A percentile compares a stretch with the other conserved stretches of the same genome.
phyloP scores from a whole-genome alignment of 306 rosid genomes.

The Citrullus amarus region DNA sequence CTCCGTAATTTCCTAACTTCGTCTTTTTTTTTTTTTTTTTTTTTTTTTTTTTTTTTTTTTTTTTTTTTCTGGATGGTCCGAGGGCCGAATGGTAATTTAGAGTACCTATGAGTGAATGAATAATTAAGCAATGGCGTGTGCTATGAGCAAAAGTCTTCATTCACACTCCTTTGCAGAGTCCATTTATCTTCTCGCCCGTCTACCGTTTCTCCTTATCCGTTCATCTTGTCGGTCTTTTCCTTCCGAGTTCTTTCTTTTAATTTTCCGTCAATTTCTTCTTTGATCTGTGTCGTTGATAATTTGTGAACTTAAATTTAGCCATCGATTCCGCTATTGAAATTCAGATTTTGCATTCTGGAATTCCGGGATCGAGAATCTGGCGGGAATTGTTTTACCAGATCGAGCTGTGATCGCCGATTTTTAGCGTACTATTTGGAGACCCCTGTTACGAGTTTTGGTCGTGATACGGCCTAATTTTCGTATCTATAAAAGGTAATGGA shows the following conservation, averaged over 20 bases:
- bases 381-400: background rate
- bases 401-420: background rate
- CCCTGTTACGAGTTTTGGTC: background rate
- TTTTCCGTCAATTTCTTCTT: background rate
- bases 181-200: constrained; percentile 33
- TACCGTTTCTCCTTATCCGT: constrained; percentile 12
- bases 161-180: constrained; percentile 16
- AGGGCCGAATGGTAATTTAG: constrained; percentile 4
- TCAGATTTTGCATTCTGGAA: background rate
- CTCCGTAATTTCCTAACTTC: background rate
- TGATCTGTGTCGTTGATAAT: background rate
- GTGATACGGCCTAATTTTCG: constrained; percentile 1
- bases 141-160: background rate
- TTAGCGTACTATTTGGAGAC: background rate
- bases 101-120: background rate
- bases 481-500: constrained; percentile 4
- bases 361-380: constrained; percentile 2
- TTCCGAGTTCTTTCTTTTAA: background rate
- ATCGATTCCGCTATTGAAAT: constrained; percentile 3
- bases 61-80: background rate
- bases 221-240: constrained; percentile 3
- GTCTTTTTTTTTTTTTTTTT: background rate
- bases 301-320: background rate
- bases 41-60: too few species aligned
- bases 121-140: background rate